These are phyloP conservation scores for Fusarium nanum DNA, from an alignment of 2,329 filamentous ascomycete species.

Conservation along the genomic window DNA sequence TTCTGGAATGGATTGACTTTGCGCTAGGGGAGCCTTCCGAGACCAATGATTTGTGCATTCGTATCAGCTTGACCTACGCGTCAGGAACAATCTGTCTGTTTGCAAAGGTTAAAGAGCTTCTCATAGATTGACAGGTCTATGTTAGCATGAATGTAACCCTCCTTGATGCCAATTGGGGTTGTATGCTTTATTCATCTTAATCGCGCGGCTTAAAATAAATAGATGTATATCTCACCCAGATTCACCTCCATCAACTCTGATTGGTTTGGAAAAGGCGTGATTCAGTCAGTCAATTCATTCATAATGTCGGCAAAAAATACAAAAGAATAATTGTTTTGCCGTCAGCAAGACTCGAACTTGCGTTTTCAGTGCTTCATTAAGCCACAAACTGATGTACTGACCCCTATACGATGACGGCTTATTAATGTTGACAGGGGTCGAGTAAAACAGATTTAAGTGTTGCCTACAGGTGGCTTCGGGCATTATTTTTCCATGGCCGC, in stretches of 20 bases:
- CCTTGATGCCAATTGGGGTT: too few relatives aligned
- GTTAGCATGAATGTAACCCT: not conserved
- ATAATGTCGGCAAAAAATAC: not conserved
- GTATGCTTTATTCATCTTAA: too few relatives aligned
- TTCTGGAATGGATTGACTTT: not conserved
- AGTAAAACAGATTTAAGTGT: not conserved
- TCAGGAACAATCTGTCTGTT: not conserved
- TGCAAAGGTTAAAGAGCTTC: not conserved
- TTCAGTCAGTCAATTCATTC: not conserved
- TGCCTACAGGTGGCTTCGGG: not conserved
- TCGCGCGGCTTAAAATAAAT: too few relatives aligned
- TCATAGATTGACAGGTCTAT: not conserved
- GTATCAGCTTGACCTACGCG: not conserved
- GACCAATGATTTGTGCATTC: not conserved
- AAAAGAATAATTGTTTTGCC: not conserved
- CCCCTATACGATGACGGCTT: not conserved
- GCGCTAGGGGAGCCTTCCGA: not conserved
- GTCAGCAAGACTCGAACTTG: not conserved
- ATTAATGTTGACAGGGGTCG: not conserved
- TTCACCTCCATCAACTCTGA: not conserved
- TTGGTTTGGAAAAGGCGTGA: not conserved
- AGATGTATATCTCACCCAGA: not conserved
- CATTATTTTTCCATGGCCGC: not conserved
- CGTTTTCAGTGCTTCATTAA: not conserved
- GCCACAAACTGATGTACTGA: not conserved